These are phyloP conservation scores for Harrya chromipes DNA, from an alignment of 768 basidiomycete genomes.

Conservation along the genomic window DNA sequence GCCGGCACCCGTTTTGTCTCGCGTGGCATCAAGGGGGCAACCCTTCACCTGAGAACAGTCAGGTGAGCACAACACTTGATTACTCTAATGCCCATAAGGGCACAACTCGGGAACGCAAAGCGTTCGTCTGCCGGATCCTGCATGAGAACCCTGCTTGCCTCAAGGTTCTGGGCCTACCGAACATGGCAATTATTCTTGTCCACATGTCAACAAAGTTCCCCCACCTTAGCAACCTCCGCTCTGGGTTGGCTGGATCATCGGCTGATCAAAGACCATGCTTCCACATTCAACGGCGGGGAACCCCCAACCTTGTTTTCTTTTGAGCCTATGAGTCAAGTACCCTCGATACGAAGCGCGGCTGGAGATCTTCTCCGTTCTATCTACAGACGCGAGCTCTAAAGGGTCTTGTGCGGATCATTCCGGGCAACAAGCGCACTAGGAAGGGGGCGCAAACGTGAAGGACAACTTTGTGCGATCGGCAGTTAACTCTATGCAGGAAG, in stretches of 20 bases:
- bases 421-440: slow-evolving; percentile 12
- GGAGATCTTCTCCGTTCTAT: slow-evolving; percentile 24
- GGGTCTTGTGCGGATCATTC: slow-evolving; percentile 25
- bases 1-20: background rate
- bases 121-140: slow-evolving; percentile 17
- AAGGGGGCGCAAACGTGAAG: slow-evolving; percentile 17
- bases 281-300: slow-evolving; percentile 7
- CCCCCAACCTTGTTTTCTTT: slow-evolving; percentile 21
- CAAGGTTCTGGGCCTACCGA: slow-evolving; percentile 15
- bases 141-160: slow-evolving; percentile 14
- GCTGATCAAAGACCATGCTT: slow-evolving; percentile 8
- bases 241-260: slow-evolving; percentile 11
- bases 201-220: slow-evolving; percentile 10
- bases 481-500: slow-evolving; percentile 2
- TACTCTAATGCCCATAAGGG: slow-evolving; percentile 5
- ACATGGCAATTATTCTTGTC: slow-evolving; percentile 12
- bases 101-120: slow-evolving; percentile 4
- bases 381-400: slow-evolving; percentile 19
- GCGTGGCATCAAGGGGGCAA: slow-evolving; percentile 7
- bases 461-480: slow-evolving; percentile 12
- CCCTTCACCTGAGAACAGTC: slow-evolving; percentile 15
- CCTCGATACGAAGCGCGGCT: slow-evolving; percentile 16
- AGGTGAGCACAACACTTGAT: slow-evolving; percentile 4
- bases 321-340: slow-evolving; percentile 16
- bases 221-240: background rate